Percentiles rank a stretch among this genome's conserved stretches.
Conservation (phyloP, 345 rosid species). For the Rubroshorea leprosula region DNA sequence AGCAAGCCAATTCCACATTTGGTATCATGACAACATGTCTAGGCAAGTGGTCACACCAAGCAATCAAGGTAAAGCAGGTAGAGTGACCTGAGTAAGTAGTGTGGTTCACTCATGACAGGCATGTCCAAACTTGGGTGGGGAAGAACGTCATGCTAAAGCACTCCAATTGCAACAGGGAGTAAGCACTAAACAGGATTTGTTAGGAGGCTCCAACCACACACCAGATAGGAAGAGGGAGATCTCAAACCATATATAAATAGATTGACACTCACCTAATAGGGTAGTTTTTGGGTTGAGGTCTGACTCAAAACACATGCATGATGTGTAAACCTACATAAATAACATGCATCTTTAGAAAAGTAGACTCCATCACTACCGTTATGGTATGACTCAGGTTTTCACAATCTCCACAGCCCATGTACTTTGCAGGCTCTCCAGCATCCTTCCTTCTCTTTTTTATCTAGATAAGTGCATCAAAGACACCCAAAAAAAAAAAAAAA, state of each 20-base stretch:
- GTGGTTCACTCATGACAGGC: no score
- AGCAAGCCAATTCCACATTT: background rate
- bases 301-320: background rate
- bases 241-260: no score
- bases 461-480: constrained; percentile 31
- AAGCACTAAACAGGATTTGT: no score
- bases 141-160: no score
- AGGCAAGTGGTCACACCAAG: background rate
- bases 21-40: background rate
- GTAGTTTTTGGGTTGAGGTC: constrained; percentile 1
- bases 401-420: constrained; percentile 87
- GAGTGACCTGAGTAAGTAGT: background rate
- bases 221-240: no score
- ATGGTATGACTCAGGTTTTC: constrained; percentile 82
- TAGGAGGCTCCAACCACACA: no score
- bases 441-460: constrained; percentile 76
- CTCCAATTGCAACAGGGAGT: no score
- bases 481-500: constrained; percentile 18
- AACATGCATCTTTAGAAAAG: background rate
- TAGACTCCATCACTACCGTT: constrained; percentile 39
- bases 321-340: background rate
- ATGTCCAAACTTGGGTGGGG: no score
- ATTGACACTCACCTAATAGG: background rate
- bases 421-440: constrained; percentile 81
- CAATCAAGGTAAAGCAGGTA: background rate